Evolutionary conservation across 305 asterid species (phyloP).

Genomic region (Rubia tinctorum): DNA sequence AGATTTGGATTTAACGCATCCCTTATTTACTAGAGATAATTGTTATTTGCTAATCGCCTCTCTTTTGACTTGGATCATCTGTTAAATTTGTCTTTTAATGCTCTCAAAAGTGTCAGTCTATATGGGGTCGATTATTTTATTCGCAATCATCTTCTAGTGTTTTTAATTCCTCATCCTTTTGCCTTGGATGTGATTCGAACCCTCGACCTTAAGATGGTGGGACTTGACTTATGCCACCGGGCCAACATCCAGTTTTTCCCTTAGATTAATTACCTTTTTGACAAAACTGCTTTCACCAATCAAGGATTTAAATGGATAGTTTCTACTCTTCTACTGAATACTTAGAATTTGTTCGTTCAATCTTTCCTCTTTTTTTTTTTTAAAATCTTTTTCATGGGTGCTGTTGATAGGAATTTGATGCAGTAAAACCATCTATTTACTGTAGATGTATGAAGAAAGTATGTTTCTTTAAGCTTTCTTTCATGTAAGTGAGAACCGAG

Average conservation of each 20-base stretch:
- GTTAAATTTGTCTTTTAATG: background rate
- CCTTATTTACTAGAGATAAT: conserved; percentile 2
- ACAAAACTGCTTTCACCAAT: background rate
- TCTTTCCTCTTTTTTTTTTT: background rate
- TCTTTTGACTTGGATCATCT: background rate
- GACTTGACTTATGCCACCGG: background rate
- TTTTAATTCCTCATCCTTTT: background rate
- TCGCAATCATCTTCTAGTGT: background rate
- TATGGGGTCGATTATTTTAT: background rate
- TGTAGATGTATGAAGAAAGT: background rate
- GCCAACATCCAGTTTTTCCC: background rate
- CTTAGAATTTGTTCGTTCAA: background rate
- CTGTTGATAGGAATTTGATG: background rate
- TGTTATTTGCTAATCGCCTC: conserved; percentile 7
- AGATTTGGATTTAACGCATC: conserved; percentile 25
- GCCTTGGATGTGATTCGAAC: background rate
- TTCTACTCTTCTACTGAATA: background rate
- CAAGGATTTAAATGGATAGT: background rate
- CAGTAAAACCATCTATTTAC: background rate
- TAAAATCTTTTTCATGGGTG: background rate
- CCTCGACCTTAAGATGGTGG: background rate
- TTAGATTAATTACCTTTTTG: background rate
- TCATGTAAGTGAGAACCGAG: conserved; percentile 1
- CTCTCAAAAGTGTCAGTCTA: background rate
- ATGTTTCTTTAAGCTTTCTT: background rate